phyloP scores from a whole-genome alignment of 73 alveolate species.

The Paramecium biaurelia region DNA sequence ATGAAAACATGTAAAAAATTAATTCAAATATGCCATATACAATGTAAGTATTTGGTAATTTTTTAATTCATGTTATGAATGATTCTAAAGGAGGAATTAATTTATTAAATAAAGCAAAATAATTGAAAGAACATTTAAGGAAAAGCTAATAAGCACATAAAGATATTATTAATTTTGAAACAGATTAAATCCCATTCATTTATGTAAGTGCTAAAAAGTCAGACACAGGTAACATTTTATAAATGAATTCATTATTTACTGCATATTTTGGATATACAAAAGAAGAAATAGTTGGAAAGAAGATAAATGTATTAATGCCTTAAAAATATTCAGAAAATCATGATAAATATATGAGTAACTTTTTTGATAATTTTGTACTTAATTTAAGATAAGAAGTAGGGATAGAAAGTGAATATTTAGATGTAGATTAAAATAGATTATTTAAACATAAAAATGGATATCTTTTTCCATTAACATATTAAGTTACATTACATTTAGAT shows the following conservation, averaged over 20 bases:
- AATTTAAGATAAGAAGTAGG: conserved; percentile 1
- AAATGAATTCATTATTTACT: conserved; percentile 51
- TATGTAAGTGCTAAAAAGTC: neutral
- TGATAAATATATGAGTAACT: conserved; percentile 12
- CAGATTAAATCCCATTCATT: conserved; percentile 37
- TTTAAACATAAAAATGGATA: conserved; percentile 55
- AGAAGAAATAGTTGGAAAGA: conserved; percentile 47
- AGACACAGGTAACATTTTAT: neutral
- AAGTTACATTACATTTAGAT: conserved; percentile 34
- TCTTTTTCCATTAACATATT: conserved; percentile 37
- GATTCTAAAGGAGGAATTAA: neutral
- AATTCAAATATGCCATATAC: neutral
- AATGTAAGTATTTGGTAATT: neutral
- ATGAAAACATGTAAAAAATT: conserved; percentile 40
- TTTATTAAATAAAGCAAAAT: neutral
- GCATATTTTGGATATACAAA: conserved; percentile 47
- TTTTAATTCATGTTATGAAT: neutral
- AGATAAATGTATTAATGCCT: conserved; percentile 17
- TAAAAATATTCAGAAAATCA: conserved; percentile 24
- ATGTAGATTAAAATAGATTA: conserved; percentile 3
- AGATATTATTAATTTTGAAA: neutral
- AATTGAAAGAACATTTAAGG: neutral
- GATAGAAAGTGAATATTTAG: conserved; percentile 1
- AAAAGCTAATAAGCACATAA: neutral
- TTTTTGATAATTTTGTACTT: conserved; percentile 16